Evolutionary conservation across 1,284 basidiomycete species (phyloP).

Genomic region (Marasmius tenuissimus): DNA sequence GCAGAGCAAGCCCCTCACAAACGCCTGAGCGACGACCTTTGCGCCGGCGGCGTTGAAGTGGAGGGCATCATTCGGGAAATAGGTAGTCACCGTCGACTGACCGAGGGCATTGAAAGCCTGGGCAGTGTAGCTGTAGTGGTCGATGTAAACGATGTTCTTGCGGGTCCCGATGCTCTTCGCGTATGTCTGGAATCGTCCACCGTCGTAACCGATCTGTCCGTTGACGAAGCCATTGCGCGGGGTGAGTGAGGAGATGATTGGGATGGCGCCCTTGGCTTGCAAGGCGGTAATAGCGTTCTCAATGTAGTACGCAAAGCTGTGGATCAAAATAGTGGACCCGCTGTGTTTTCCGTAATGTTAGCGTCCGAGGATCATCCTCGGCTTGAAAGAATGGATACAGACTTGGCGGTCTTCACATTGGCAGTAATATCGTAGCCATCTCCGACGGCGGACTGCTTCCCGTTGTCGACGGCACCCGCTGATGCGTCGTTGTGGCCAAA

Average conservation of each 20-base stretch:
- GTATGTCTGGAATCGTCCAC: constrained; percentile 34
- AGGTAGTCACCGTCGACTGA: constrained; percentile 24
- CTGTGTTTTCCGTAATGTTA: not conserved
- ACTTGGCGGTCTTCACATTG: constrained; percentile 22
- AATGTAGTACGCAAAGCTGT: constrained; percentile 22
- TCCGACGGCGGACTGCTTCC: constrained; percentile 26
- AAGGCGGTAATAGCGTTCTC: constrained; percentile 29
- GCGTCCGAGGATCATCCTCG: not conserved
- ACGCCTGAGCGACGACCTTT: constrained; percentile 29
- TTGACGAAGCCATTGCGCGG: constrained; percentile 35
- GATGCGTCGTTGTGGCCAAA: constrained; percentile 38
- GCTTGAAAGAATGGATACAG: not conserved
- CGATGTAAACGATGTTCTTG: constrained; percentile 29
- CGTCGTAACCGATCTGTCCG: constrained; percentile 19
- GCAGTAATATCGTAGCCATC: constrained; percentile 25
- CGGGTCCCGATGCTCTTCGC: constrained; percentile 25
- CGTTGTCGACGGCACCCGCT: constrained; percentile 22
- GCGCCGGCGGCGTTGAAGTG: constrained; percentile 33
- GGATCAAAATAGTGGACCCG: constrained; percentile 20
- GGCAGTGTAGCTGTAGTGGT: constrained; percentile 32
- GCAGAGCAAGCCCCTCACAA: constrained; percentile 26
- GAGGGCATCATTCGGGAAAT: constrained; percentile 35
- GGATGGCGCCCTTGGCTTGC: constrained; percentile 33
- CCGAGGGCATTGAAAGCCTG: constrained; percentile 31
- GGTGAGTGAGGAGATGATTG: constrained; percentile 34